These are phyloP conservation scores for Magnolia officinalis DNA, from an alignment of 164 flowering plant species.

Conservation along the genomic window DNA sequence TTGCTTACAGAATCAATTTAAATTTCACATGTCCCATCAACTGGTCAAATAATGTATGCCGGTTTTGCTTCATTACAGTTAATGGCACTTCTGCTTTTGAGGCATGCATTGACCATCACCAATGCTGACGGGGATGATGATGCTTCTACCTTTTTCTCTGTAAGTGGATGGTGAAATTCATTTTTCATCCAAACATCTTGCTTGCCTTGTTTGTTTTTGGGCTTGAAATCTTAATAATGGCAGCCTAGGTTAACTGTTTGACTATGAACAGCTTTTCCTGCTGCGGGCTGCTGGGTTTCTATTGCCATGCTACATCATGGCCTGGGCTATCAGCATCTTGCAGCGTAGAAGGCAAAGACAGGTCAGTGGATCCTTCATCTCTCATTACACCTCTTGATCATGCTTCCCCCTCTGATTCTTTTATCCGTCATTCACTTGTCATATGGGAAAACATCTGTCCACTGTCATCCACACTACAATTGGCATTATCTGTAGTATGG, in stretches of 20 bases:
- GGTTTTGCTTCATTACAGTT: constrained; percentile 35
- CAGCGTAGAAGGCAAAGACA: constrained; percentile 82
- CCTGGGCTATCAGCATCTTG: constrained; percentile 88
- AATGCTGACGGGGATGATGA: constrained; percentile 55
- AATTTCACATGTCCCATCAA: neutral
- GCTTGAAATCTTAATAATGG: constrained; percentile 1
- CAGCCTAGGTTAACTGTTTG: neutral
- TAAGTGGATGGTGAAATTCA: constrained; percentile 28
- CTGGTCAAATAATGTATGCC: neutral
- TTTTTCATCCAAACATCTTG: neutral
- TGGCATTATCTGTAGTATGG: neutral
- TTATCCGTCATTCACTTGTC: neutral
- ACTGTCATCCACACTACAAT: neutral
- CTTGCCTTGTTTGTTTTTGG: neutral
- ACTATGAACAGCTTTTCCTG: constrained; percentile 66
- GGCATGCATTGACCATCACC: constrained; percentile 57
- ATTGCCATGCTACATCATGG: constrained; percentile 93
- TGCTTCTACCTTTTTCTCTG: constrained; percentile 67
- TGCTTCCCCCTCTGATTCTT: neutral
- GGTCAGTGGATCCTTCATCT: constrained; percentile 24
- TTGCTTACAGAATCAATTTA: neutral
- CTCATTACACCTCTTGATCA: neutral
- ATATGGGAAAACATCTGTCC: neutral
- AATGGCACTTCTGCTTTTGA: constrained; percentile 72
- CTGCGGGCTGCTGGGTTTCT: constrained; percentile 92